phyloP scores from a whole-genome alignment of 768 basidiomycete species.

The Lentinus tigrinus region DNA sequence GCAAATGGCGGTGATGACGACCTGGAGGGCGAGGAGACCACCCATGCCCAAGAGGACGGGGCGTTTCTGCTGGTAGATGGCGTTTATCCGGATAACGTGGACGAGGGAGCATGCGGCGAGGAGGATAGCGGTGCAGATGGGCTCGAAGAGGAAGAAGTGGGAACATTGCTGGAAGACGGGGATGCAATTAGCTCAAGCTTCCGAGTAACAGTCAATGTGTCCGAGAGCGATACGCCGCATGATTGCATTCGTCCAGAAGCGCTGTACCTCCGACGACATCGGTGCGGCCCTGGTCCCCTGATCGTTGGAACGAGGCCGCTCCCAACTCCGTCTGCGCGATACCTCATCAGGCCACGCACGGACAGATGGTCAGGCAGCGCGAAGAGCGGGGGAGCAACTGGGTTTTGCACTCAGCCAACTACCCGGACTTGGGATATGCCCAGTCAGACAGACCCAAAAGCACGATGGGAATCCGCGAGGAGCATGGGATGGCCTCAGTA shows the following conservation, averaged over 20 bases:
- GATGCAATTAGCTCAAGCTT: background rate
- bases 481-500: no score
- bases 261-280: background rate
- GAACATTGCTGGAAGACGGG: conserved; percentile 49
- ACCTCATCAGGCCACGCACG: no score
- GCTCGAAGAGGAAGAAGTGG: conserved; percentile 81
- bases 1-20: conserved; percentile 69
- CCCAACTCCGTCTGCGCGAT: no score
- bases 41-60: conserved; percentile 55
- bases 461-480: no score
- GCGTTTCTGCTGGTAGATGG: conserved; percentile 70
- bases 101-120: conserved; percentile 71
- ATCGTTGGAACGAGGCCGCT: no score
- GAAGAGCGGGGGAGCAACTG: background rate
- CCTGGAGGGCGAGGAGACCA: conserved; percentile 60
- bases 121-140: conserved; percentile 80
- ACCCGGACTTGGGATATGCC: no score
- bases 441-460: no score
- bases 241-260: background rate
- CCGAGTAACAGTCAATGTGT: background rate
- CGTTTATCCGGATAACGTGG: conserved; percentile 77
- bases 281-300: background rate
- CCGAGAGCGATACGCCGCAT: background rate
- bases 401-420: no score
- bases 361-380: background rate